Base-by-base conservation (phyloP, 306 rosid species). In the Cucurbita ficifolia region DNA sequence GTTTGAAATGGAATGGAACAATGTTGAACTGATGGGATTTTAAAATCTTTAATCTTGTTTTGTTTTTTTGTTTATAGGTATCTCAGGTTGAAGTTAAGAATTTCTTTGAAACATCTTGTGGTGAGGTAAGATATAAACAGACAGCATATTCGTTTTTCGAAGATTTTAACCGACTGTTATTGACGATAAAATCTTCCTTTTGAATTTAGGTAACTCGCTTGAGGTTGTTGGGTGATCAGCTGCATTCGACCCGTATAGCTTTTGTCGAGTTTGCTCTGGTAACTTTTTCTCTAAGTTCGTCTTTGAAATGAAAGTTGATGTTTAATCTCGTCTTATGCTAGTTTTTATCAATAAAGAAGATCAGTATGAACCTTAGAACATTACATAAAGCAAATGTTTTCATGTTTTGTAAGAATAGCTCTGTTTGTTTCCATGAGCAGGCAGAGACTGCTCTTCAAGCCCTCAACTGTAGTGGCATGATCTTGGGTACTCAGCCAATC, bases 171-270 rank as follows among this genome's bases (percentile, higher is more conserved):
- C 10, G 48, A 53, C 49, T 67, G 9, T 22, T 63, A 29, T 36
- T 10, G 36, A 48, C 13, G 0, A 52, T 70, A 61, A 74, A 75
- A 17, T 49, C 24, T 10, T n/a, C 40, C 52, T 48, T 82, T 42
- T 22, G 62, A 48, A 75, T 68, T 46, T 71, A 94, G 99, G 97
- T 94, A 79, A 87, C 87, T 1, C 97, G 99, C 80, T 73, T 94
- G 90, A 94, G 99, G 95, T 87, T 94, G 82, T 85, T 94, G 84
- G 99, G 99, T 59, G 99, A 94, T 83, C 94, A 89, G 76, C 88
- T 86, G 86, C 99, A 94, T 79, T 87, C 95, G 61, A 94, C 99
- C 50, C 97, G 99, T 79, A 91, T 94, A 84, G 99, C 97, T 81
- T 94, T 94, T 80, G 99, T 94, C 69, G 99, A 94, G 77, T 94